A percentile compares a stretch with the other conserved stretches of the same genome.
These are phyloP conservation scores for Amanita subjunquillea DNA, from an alignment of 768 basidiomycete species.

Conservation along the genomic window DNA sequence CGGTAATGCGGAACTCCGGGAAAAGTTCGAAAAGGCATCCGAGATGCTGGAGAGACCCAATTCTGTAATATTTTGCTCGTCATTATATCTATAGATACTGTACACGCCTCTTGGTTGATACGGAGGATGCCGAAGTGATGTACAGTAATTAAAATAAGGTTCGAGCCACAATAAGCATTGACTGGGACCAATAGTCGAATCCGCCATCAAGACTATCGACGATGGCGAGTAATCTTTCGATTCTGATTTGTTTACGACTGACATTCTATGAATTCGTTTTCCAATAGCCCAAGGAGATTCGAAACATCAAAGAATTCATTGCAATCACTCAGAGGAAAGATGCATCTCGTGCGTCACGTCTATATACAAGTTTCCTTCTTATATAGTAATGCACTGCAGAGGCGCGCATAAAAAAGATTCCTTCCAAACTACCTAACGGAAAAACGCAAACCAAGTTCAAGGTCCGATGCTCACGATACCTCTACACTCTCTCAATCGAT, in stretches of 20 bases:
- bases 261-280: not conserved
- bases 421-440: constrained; percentile 52
- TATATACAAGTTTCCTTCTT: not conserved
- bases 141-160: constrained; percentile 1
- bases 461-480: constrained; percentile 91
- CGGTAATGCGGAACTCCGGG: constrained; percentile 86
- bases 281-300: constrained; percentile 88
- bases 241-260: not conserved
- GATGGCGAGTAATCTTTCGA: not conserved
- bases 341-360: constrained; percentile 72
- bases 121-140: constrained; percentile 4
- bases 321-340: constrained; percentile 96
- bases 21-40: constrained; percentile 86
- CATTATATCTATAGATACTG: constrained; percentile 52
- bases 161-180: not conserved
- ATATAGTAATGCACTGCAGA: constrained; percentile 34
- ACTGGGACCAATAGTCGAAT: not conserved
- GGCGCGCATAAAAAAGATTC: constrained; percentile 96
- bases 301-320: constrained; percentile 98
- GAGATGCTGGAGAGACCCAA: constrained; percentile 93
- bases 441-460: constrained; percentile 96
- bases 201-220: not conserved
- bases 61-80: constrained; percentile 88
- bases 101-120: no score
- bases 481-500: constrained; percentile 94